Conservation (phyloP, 306 rosid species). For the Acacia acuminata region DNA sequence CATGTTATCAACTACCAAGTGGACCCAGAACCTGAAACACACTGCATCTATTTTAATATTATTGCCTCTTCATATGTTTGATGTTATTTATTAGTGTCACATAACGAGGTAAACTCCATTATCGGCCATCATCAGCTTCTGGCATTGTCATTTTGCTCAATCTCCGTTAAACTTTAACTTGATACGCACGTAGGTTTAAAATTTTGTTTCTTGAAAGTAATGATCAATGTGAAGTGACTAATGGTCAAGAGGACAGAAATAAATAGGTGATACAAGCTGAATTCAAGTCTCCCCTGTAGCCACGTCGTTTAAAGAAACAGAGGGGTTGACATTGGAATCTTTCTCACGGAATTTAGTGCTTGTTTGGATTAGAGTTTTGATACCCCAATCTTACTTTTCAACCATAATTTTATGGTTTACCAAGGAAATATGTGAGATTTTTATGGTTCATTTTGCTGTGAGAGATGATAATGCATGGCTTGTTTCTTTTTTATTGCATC, state of each 20-base stretch:
- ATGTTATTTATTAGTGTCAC: not conserved
- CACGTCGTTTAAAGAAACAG: slow-evolving; percentile 39
- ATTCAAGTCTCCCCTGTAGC: slow-evolving; percentile 22
- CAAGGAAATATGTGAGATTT: too few relatives aligned
- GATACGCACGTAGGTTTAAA: not conserved
- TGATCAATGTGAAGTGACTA: not conserved
- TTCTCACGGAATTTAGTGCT: slow-evolving; percentile 26
- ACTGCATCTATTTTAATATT: not conserved
- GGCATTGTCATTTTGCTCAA: not conserved
- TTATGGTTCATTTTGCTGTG: not conserved
- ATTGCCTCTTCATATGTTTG: not conserved
- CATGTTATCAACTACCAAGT: not conserved
- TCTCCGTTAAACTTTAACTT: not conserved
- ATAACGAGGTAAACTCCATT: not conserved
- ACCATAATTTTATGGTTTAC: too few relatives aligned
- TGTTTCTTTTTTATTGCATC: slow-evolving; percentile 1
- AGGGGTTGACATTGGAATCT: slow-evolving; percentile 46
- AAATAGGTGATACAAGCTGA: slow-evolving; percentile 15
- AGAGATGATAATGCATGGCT: slow-evolving; percentile 29
- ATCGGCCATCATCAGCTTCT: not conserved
- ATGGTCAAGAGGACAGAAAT: not conserved
- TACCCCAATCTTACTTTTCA: too few relatives aligned
- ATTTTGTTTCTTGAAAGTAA: not conserved
- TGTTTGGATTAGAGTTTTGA: too few relatives aligned
- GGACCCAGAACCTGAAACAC: slow-evolving; percentile 4